phyloP scores from a whole-genome alignment of 2,329 filamentous ascomycete genomes.

The Xylariomycetidae sp. region DNA sequence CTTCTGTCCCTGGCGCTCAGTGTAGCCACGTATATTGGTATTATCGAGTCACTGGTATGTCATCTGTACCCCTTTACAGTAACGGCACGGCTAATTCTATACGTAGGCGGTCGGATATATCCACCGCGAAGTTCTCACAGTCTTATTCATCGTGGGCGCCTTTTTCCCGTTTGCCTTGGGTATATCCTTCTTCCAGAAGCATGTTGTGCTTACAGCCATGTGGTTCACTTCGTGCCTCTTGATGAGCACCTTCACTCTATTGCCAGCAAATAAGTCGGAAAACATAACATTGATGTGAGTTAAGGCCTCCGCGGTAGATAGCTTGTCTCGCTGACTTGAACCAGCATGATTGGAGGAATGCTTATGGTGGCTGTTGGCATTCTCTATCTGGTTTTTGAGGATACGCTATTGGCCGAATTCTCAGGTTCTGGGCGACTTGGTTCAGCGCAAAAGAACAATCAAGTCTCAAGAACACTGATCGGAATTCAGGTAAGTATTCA shows the following conservation, averaged over 20 bases:
- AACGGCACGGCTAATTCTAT: no score
- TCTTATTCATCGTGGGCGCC: slow-evolving; percentile 69
- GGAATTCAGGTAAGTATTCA: slow-evolving; percentile 55
- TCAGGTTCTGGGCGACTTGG: slow-evolving; percentile 23
- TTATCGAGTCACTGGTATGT: slow-evolving; percentile 74
- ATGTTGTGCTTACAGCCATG: slow-evolving; percentile 58
- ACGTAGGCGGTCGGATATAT: slow-evolving; percentile 90
- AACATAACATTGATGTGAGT: slow-evolving; percentile 45
- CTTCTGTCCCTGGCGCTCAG: slow-evolving; percentile 60
- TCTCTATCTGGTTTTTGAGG: slow-evolving; percentile 76
- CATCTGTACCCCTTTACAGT: background rate
- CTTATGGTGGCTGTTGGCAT: slow-evolving; percentile 75
- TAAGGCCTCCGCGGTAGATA: background rate
- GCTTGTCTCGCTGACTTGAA: slow-evolving; percentile 8
- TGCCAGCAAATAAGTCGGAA: slow-evolving; percentile 81
- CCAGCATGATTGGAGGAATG: slow-evolving; percentile 66
- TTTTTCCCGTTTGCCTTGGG: slow-evolving; percentile 79
- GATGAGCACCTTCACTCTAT: slow-evolving; percentile 88
- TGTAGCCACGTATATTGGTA: slow-evolving; percentile 60
- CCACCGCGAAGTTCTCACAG: slow-evolving; percentile 78
- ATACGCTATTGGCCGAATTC: slow-evolving; percentile 48
- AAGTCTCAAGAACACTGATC: slow-evolving; percentile 54
- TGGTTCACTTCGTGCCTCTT: slow-evolving; percentile 74
- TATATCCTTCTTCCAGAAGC: slow-evolving; percentile 61
- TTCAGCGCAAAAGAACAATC: slow-evolving; percentile 28